Evolutionary conservation across 1,139 yeast genomes (phyloP).

Genomic region (Yamadazyma taylorii): DNA sequence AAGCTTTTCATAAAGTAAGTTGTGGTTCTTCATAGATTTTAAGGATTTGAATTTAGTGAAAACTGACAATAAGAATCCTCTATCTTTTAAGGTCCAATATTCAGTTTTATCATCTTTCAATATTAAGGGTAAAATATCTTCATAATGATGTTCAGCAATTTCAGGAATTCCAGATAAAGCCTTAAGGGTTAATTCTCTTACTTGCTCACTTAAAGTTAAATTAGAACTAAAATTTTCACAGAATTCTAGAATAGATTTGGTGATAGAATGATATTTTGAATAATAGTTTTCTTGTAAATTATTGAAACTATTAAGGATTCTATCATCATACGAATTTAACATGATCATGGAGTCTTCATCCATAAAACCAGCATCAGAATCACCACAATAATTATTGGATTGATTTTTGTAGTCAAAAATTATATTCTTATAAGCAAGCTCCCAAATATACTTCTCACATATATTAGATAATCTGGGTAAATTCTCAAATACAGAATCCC

Average conservation of each 20-base stretch:
- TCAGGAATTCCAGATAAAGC: slow-evolving; percentile 56
- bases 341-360: slow-evolving; percentile 19
- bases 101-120: slow-evolving; percentile 28
- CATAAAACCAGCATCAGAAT: slow-evolving; percentile 6
- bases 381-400: slow-evolving; percentile 19
- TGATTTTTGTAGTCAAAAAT: slow-evolving; percentile 28
- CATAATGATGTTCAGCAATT: slow-evolving; percentile 64
- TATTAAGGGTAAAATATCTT: slow-evolving; percentile 55
- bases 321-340: slow-evolving; percentile 33
- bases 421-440: slow-evolving; percentile 43
- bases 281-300: slow-evolving; percentile 22
- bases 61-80: slow-evolving; percentile 58
- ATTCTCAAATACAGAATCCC: slow-evolving; percentile 72
- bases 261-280: slow-evolving; percentile 21
- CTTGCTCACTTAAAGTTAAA: slow-evolving; percentile 33
- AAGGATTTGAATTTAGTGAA: slow-evolving; percentile 68
- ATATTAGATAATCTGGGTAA: slow-evolving; percentile 49
- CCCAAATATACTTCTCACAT: slow-evolving; percentile 58
- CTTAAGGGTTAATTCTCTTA: slow-evolving; percentile 50
- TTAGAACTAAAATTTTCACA: slow-evolving; percentile 35
- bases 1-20: slow-evolving; percentile 53
- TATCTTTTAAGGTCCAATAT: slow-evolving; percentile 62
- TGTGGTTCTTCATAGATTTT: slow-evolving; percentile 50
- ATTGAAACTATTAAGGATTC: slow-evolving; percentile 29
- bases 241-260: slow-evolving; percentile 33